Percentiles rank a stretch among this genome's conserved stretches.
phyloP scores from a whole-genome alignment of 441 rosid species.

The Gossypium davidsonii region DNA sequence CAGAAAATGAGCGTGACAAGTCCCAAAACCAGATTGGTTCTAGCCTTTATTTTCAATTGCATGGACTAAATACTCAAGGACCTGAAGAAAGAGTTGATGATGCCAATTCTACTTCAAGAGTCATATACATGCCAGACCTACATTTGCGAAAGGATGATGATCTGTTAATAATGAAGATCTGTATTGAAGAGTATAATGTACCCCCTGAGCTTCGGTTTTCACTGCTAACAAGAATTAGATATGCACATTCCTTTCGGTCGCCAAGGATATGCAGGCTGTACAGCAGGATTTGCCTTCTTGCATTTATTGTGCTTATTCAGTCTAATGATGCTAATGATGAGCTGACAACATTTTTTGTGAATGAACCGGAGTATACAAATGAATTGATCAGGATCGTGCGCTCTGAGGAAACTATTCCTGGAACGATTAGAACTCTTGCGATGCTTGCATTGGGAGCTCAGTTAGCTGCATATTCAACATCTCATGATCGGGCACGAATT shows the following conservation, averaged over 20 bases:
- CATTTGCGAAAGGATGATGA: slow-evolving; percentile 92
- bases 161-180: slow-evolving; percentile 66
- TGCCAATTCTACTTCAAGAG: slow-evolving; percentile 39
- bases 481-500: slow-evolving; percentile 92
- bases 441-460: slow-evolving; percentile 97
- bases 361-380: slow-evolving; percentile 96
- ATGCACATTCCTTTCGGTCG: slow-evolving; percentile 88
- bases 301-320: slow-evolving; percentile 93
- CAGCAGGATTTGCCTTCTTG: slow-evolving; percentile 92
- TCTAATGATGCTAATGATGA: slow-evolving; percentile 93
- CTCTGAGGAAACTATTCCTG: slow-evolving; percentile 82
- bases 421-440: slow-evolving; percentile 84
- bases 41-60: slow-evolving; percentile 87
- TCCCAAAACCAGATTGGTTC: slow-evolving; percentile 75
- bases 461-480: slow-evolving; percentile 89
- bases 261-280: slow-evolving; percentile 81
- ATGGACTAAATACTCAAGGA: slow-evolving; percentile 46
- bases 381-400: slow-evolving; percentile 92
- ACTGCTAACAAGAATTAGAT: slow-evolving; percentile 85
- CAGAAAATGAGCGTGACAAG: slow-evolving; percentile 49
- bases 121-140: slow-evolving; percentile 73
- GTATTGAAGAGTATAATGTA: slow-evolving; percentile 71
- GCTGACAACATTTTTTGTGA: slow-evolving; percentile 80
- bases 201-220: slow-evolving; percentile 79
- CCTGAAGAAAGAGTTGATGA: slow-evolving; percentile 28